phyloP scores from a whole-genome alignment of 129 eudicot species.

The Tanacetum coccineum region DNA sequence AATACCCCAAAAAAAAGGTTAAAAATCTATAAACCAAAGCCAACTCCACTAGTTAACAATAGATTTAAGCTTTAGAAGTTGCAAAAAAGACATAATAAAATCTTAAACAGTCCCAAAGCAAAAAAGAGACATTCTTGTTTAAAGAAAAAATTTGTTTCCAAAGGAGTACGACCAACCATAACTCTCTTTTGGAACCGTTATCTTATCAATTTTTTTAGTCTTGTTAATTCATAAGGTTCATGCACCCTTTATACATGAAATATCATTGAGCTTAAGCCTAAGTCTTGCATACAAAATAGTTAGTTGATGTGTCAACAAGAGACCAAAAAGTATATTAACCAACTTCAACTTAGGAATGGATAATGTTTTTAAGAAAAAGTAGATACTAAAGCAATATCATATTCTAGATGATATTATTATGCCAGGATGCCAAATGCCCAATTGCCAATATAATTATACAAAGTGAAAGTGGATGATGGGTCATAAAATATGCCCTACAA shows the following conservation, averaged over 20 bases:
- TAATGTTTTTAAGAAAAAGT: constrained; percentile 10
- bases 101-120: not conserved
- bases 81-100: too few relatives aligned
- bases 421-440: constrained; percentile 12
- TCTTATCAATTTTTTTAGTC: not conserved
- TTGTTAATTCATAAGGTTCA: not conserved
- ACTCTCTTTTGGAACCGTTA: not conserved
- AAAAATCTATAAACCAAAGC: not conserved
- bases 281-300: too few relatives aligned
- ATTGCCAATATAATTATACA: constrained; percentile 26
- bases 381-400: constrained; percentile 1
- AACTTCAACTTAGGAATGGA: constrained; percentile 9
- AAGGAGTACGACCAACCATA: not conserved
- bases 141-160: not conserved
- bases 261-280: too few relatives aligned
- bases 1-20: not conserved
- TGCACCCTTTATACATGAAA: too few relatives aligned
- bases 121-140: not conserved
- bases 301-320: too few relatives aligned
- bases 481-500: constrained; percentile 10
- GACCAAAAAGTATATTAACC: not conserved
- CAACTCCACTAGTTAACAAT: not conserved
- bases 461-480: constrained; percentile 21
- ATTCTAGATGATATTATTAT: not conserved
- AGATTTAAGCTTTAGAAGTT: not conserved